Evolutionary conservation across 768 basidiomycete genomes (phyloP).

Genomic region (Candolleomyces efflorescens): DNA sequence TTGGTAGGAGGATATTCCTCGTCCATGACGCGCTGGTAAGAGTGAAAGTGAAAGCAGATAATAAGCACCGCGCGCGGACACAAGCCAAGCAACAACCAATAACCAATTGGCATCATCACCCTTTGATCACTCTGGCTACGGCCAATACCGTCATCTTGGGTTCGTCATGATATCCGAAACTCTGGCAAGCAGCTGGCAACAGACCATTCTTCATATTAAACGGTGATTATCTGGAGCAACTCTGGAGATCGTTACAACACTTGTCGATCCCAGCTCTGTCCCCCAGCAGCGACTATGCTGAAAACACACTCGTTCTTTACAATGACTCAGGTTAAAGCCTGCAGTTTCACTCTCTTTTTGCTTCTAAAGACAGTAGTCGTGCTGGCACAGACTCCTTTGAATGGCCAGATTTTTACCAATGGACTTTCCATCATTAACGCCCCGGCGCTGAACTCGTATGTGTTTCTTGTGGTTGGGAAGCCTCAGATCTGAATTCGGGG

Average conservation of each 20-base stretch:
- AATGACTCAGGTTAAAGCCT: no score
- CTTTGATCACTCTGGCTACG: conserved; percentile 4
- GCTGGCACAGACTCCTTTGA: conserved; percentile 19
- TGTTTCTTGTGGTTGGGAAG: not conserved
- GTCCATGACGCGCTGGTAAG: not conserved
- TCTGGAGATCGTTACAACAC: no score
- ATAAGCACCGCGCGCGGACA: not conserved
- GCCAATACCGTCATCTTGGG: not conserved
- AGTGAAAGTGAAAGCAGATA: not conserved
- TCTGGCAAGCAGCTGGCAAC: no score
- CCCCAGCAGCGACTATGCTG: no score
- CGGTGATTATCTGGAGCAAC: no score
- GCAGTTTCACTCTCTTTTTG: conserved; percentile 4
- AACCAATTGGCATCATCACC: not conserved
- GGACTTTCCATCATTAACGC: conserved; percentile 34
- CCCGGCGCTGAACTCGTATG: conserved; percentile 28
- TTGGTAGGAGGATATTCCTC: not conserved
- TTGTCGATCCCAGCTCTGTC: no score
- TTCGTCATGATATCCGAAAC: not conserved
- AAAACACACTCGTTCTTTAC: no score
- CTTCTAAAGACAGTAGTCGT: conserved; percentile 4
- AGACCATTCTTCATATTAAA: no score
- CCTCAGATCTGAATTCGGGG: not conserved
- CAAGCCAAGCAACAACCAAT: not conserved
- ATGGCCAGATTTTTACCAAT: conserved; percentile 29